These are phyloP conservation scores for Nemania sp. DNA, from an alignment of 2,329 filamentous ascomycete species.

Conservation along the genomic window DNA sequence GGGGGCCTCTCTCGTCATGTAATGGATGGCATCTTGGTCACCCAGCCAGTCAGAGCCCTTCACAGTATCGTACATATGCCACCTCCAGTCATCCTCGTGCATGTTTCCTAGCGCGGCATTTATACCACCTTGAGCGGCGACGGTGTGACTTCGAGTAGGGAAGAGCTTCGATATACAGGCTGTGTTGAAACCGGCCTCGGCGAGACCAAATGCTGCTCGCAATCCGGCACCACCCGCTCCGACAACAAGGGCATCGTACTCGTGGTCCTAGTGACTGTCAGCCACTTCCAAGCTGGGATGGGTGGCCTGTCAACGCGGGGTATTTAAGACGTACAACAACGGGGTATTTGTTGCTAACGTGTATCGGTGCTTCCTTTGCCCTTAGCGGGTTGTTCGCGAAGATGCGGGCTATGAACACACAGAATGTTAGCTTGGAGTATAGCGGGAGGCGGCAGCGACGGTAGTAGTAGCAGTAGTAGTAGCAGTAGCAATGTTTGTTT, in stretches of 20 bases:
- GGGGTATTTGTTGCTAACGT: constrained; percentile 90
- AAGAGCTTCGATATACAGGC: constrained; percentile 90
- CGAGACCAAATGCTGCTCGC: constrained; percentile 85
- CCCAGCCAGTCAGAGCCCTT: constrained; percentile 98
- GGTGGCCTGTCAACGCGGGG: background rate
- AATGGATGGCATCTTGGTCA: constrained; percentile 97
- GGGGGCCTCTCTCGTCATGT: constrained; percentile 96
- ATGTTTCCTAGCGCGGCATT: constrained; percentile 93
- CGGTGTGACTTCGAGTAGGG: constrained; percentile 86
- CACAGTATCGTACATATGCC: constrained; percentile 99
- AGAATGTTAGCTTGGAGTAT: constrained; percentile 31
- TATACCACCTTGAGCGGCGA: constrained; percentile 85
- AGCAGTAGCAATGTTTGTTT: too few species aligned
- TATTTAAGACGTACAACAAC: constrained; percentile 77
- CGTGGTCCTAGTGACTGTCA: constrained; percentile 77
- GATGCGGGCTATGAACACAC: constrained; percentile 73
- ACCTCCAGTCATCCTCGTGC: constrained; percentile 98
- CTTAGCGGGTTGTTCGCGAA: constrained; percentile 87
- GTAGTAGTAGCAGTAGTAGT: background rate
- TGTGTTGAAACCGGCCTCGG: constrained; percentile 90
- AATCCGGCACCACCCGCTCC: constrained; percentile 85
- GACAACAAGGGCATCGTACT: constrained; percentile 97
- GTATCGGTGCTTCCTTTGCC: constrained; percentile 91
- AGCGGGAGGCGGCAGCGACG: background rate
- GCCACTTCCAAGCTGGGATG: constrained; percentile 32